Evolutionary conservation across 2,329 filamentous ascomycete genomes (phyloP), one percentile per base, ranked within the genome.

Genomic region (Conoideocrella luteorostrata): DNA sequence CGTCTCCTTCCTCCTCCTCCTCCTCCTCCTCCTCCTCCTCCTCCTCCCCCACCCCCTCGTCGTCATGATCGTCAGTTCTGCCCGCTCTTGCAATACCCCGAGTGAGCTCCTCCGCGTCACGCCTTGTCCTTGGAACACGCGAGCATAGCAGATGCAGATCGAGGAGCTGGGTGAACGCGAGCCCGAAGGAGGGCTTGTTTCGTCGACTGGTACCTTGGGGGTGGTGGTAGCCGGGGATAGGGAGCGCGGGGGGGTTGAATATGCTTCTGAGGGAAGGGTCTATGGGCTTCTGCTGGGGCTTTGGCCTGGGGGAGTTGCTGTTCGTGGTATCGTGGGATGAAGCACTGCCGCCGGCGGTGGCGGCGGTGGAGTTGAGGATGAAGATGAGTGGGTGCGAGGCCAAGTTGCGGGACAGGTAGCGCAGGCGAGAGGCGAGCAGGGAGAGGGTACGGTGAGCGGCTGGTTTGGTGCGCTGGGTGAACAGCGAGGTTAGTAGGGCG

Each of bases 111-210:
- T 70, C 69, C 2, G 65, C 69, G 39, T 74, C 72, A 2, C 41
- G 56, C 13, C 54, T 56, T 4, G 55, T 56, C 33, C 64, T 62
- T 20, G 74, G 70, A 1, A 77, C 47, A 3, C 55, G 55, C 4
- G 69, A 72, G 46, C 72, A 69, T 3, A 82, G 61, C 5, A 82
- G 50, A 47, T 81, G 77, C 15, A 80, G 41, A 36, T 78, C 70
- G 0, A 78, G 61, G 33, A 80, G 64, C 56, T 77, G 71, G 5
- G 69, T 52, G 48, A 82, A 82, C 4, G 75, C 67, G 12, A 69
- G 61, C 5, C 78, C 78, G 43, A 78, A 79, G 13, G 66, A 66
- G 5, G 75, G 74, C 47, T 71, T 77, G 47, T 63, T 70, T 41
- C 60, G 55, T 7, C 59, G 53, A 18, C 52, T 35, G 21, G 49